Evolutionary conservation across 768 basidiomycete species (phyloP).

Genomic region (Mycena albidolilacea): DNA sequence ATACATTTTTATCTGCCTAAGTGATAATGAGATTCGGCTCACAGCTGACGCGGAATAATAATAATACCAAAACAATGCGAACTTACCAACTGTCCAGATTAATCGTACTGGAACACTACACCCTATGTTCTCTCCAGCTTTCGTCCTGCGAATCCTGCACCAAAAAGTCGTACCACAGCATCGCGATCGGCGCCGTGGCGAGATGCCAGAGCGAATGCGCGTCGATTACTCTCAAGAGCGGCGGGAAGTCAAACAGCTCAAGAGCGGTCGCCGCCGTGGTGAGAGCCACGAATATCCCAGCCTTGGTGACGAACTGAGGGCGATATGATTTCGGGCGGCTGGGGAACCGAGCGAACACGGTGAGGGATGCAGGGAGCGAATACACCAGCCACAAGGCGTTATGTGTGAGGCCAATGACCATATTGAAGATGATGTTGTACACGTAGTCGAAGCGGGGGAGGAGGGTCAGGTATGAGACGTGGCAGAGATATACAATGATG

Average conservation of each 20-base stretch:
- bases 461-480: slow-evolving; percentile 84
- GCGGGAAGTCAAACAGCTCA: slow-evolving; percentile 94
- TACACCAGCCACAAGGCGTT: slow-evolving; percentile 88
- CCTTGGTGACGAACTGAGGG: slow-evolving; percentile 67
- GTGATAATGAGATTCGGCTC: background rate
- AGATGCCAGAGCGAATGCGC: slow-evolving; percentile 97
- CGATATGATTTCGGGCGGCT: slow-evolving; percentile 69
- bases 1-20: slow-evolving; percentile 1
- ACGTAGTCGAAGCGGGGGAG: slow-evolving; percentile 91
- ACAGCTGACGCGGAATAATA: no score
- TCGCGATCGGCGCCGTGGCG: slow-evolving; percentile 82
- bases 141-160: slow-evolving; percentile 78
- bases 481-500: slow-evolving; percentile 70
- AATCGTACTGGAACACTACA: slow-evolving; percentile 33
- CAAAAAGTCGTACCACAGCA: slow-evolving; percentile 91
- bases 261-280: slow-evolving; percentile 84
- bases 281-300: slow-evolving; percentile 73
- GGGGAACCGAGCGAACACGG: slow-evolving; percentile 69
- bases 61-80: background rate
- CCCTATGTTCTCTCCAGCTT: slow-evolving; percentile 70
- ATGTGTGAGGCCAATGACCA: slow-evolving; percentile 81
- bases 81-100: slow-evolving; percentile 3
- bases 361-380: slow-evolving; percentile 66
- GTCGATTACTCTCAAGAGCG: slow-evolving; percentile 81
- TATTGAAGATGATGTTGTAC: slow-evolving; percentile 93